phyloP scores from a whole-genome alignment of 163 green algal species.

The Scenedesmus sp. region DNA sequence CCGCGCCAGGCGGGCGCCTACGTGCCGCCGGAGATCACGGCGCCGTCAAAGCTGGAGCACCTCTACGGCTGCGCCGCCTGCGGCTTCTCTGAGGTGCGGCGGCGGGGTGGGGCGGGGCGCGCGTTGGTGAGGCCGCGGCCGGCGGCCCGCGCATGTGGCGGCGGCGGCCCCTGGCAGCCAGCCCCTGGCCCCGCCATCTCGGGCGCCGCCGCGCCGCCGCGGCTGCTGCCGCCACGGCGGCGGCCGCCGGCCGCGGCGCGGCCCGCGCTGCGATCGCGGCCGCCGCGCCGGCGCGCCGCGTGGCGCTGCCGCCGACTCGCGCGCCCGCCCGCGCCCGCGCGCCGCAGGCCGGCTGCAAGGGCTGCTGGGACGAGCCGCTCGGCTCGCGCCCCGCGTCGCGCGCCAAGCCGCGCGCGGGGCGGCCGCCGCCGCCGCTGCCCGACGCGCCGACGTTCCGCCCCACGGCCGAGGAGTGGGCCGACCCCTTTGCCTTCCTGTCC shows the following conservation, averaged over 20 bases:
- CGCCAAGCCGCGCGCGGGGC: conserved; percentile 35
- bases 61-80: conserved; percentile 23
- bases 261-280: too few species aligned
- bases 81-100: conserved; percentile 8
- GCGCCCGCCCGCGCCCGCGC: too few species aligned
- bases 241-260: not conserved
- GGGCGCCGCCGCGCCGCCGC: not conserved
- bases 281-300: not conserved
- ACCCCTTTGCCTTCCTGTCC: conserved; percentile 90
- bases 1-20: too few species aligned
- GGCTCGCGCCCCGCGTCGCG: conserved; percentile 44
- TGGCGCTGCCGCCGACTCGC: not conserved
- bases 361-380: conserved; percentile 47
- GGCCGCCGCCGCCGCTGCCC: conserved; percentile 42
- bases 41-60: conserved; percentile 8
- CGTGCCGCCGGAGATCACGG: too few species aligned
- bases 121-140: not conserved
- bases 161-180: not conserved
- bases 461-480: conserved; percentile 84
- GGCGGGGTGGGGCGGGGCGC: not conserved
- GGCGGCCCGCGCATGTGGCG: too few species aligned
- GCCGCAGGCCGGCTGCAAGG: conserved; percentile 54
- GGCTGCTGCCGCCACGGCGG: not conserved
- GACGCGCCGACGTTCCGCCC: conserved; percentile 75
- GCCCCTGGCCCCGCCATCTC: not conserved